A percentile compares a stretch with the other conserved stretches of the same genome.
phyloP scores from a whole-genome alignment of 441 rosid species.

The Populus hybrid region DNA sequence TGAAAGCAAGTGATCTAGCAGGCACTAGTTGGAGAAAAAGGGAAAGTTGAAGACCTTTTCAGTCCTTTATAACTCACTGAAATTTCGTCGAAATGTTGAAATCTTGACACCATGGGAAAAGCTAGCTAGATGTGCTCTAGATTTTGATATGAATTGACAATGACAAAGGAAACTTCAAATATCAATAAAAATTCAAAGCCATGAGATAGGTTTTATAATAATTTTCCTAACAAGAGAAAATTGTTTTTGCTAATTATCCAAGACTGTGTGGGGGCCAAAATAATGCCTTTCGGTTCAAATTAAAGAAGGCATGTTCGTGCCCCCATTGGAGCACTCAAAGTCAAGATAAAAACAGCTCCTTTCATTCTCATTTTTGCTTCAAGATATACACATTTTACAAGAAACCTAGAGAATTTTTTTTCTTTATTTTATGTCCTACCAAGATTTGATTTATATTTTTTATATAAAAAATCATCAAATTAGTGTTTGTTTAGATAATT shows the following conservation, averaged over 20 bases:
- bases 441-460: not conserved
- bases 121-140: not conserved
- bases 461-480: no score
- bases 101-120: not conserved
- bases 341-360: not conserved
- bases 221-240: not conserved
- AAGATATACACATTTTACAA: not conserved
- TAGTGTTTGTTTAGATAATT: no score
- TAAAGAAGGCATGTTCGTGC: not conserved
- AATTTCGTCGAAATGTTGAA: conserved; percentile 18
- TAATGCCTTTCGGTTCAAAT: not conserved
- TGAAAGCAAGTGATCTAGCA: not conserved
- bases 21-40: not conserved
- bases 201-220: not conserved
- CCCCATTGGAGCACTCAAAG: not conserved
- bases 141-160: conserved; percentile 4
- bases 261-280: not conserved
- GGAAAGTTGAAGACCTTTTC: not conserved
- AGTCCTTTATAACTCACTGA: not conserved
- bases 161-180: conserved; percentile 1
- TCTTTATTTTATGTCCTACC: not conserved
- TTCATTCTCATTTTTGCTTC: not conserved
- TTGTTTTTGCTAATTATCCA: not conserved
- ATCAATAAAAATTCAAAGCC: not conserved
- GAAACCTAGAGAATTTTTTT: not conserved